A percentile compares a stretch with the other conserved stretches of the same genome.
Evolutionary conservation across 768 basidiomycete species (phyloP).

Genomic region (Lactarius pseudohatsudake): DNA sequence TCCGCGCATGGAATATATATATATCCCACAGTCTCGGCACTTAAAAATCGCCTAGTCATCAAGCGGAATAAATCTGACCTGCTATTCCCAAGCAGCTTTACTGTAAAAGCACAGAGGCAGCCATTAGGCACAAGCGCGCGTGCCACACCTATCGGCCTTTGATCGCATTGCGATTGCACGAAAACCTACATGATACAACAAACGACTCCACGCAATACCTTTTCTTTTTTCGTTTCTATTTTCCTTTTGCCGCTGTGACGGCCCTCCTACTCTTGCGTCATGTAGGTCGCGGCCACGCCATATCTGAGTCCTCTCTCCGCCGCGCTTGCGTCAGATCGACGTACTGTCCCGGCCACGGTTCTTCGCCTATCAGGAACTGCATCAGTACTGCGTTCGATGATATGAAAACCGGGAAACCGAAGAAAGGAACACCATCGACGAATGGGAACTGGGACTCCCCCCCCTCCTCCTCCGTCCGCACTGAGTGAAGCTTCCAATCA

Average conservation of each 20-base stretch:
- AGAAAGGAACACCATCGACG: constrained; percentile 11
- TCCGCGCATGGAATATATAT: background rate
- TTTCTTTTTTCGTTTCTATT: background rate
- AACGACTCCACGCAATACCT: background rate
- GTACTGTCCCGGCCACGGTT: constrained; percentile 70
- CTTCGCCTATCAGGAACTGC: constrained; percentile 50
- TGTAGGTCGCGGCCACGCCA: constrained; percentile 73
- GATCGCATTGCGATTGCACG: constrained; percentile 14
- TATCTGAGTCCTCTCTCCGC: constrained; percentile 51
- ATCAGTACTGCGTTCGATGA: constrained; percentile 9
- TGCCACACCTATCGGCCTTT: constrained; percentile 6
- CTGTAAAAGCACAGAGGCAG: background rate
- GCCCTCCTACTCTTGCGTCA: constrained; percentile 31
- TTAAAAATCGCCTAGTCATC: background rate
- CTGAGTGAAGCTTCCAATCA: background rate
- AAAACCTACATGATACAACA: constrained; percentile 16
- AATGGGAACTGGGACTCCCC: constrained; percentile 1
- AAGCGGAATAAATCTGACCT: background rate
- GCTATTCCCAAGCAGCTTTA: background rate
- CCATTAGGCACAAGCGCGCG: constrained; percentile 16
- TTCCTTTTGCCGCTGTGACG: background rate
- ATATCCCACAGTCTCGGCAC: background rate
- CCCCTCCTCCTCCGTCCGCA: background rate
- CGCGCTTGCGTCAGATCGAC: constrained; percentile 68
- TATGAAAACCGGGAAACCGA: constrained; percentile 23